phyloP scores from a whole-genome alignment of 2,329 filamentous ascomycete genomes.

The Anthostomella pinea region DNA sequence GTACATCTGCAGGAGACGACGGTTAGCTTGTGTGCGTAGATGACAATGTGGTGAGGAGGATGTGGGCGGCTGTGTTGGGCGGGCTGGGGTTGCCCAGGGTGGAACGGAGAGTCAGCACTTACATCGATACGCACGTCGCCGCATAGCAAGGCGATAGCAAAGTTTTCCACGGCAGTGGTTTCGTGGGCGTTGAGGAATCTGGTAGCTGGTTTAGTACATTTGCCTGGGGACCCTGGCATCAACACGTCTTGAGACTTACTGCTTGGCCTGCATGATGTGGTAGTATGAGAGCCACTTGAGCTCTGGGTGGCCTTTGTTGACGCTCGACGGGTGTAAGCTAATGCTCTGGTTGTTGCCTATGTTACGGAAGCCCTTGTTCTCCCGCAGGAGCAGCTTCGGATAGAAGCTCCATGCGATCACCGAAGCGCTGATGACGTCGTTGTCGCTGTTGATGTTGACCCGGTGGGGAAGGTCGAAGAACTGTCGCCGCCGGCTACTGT shows the following conservation, averaged over 20 bases:
- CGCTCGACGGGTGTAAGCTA: slow-evolving; percentile 80
- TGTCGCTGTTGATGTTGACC: slow-evolving; percentile 72
- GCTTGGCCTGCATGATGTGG: slow-evolving; percentile 90
- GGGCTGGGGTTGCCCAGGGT: background rate
- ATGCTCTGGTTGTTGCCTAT: slow-evolving; percentile 91
- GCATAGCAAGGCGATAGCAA: slow-evolving; percentile 79
- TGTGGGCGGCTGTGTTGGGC: too few relatives aligned
- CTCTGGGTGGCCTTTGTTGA: slow-evolving; percentile 71
- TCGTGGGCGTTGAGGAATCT: slow-evolving; percentile 88
- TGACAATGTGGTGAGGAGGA: background rate
- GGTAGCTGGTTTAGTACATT: slow-evolving; percentile 20
- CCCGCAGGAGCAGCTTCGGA: slow-evolving; percentile 81
- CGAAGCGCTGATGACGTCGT: slow-evolving; percentile 74
- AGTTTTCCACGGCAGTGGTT: slow-evolving; percentile 75
- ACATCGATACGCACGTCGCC: slow-evolving; percentile 87
- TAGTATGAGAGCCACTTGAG: slow-evolving; percentile 90
- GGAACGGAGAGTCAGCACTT: slow-evolving; percentile 28
- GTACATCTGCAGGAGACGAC: slow-evolving; percentile 64
- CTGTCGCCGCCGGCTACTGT: slow-evolving; percentile 61
- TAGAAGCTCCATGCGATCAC: slow-evolving; percentile 96
- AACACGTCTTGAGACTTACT: slow-evolving; percentile 46
- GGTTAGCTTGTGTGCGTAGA: slow-evolving; percentile 9
- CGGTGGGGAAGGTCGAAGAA: slow-evolving; percentile 82
- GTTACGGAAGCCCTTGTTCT: slow-evolving; percentile 83
- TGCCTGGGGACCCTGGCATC: background rate